phyloP scores from a whole-genome alignment of 306 rosid species.

The Vigna trinervia region DNA sequence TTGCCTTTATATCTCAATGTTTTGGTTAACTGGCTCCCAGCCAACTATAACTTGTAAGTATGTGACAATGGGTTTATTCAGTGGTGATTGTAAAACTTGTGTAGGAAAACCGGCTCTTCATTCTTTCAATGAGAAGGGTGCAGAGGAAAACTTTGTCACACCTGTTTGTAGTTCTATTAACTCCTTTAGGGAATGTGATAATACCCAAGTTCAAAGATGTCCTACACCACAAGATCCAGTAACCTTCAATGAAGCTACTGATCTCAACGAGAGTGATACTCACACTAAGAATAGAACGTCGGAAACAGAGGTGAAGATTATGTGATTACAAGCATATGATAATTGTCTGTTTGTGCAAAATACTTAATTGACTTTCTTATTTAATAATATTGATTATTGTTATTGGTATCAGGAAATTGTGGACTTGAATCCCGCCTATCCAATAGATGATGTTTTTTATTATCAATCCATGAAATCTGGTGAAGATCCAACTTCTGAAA shows the following conservation, averaged over 20 bases:
- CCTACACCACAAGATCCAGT: conserved; percentile 43
- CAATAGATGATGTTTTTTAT: conserved; percentile 45
- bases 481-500: conserved; percentile 46
- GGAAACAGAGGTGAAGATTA: conserved; percentile 50
- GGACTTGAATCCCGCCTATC: conserved; percentile 47
- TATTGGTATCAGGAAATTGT: conserved; percentile 58
- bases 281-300: conserved; percentile 23
- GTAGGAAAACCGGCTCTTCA: conserved; percentile 48
- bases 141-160: conserved; percentile 46
- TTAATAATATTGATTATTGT: conserved; percentile 24
- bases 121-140: conserved; percentile 39
- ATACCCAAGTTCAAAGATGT: conserved; percentile 46
- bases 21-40: conserved; percentile 26
- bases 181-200: conserved; percentile 48
- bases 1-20: conserved; percentile 33
- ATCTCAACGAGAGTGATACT: conserved; percentile 31
- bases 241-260: conserved; percentile 28
- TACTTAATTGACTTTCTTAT: conserved; percentile 21
- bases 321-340: conserved; percentile 35
- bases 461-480: conserved; percentile 51
- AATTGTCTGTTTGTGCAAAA: conserved; percentile 24
- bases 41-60: conserved; percentile 15
- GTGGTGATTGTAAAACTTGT: conserved; percentile 41
- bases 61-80: conserved; percentile 25
- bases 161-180: conserved; percentile 20